Evolutionary conservation across 2,329 filamentous ascomycete genomes (phyloP), one percentile per base, ranked within the genome.

Genomic region (Pyricularia grisea): DNA sequence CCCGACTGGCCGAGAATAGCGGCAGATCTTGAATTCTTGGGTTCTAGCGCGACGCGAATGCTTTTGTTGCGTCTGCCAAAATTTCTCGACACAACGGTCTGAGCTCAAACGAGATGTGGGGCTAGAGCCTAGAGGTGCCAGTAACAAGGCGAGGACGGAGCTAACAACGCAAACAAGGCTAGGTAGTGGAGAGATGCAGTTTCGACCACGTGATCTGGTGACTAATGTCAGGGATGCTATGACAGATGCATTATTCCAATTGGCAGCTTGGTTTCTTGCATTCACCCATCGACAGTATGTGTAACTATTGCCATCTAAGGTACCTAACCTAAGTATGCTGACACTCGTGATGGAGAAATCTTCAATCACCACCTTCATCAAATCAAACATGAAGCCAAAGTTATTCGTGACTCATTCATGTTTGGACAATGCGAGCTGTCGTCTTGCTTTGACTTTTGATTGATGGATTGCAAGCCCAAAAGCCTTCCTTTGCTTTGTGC

Each of bases 61-160:
- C 58, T 61, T 61, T 61, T 28, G 58, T 61, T 61, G 58, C 58
- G 58, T 25, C 58, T 61, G 58, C 58, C 58, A 61, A 61, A 61
- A 61, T 61, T 61, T 61, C 58, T 61, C 58, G 58, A 61, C 58
- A 61, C 58, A 61, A 61, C 58, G 58, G 58, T 61, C 58, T 61
- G n/a, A 61, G 58, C 58, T 61, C 25, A 28, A 61, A 61, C 58
- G 58, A 61, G 23, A 61, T 61, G 58, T 61, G 58, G 58, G 58
- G 58, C 58, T 25, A 25, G 20, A 60, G 55, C 23, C 23, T 60
- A 60, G 1, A 61, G 42, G 4, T 55, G 20, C 42, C 42, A 55
- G 42, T 55, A 55, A 55, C 20, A 55, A 55, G 42, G 42, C 42
- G 20, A 20, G 42, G 42, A 55, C 36, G 14, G 36, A 50, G 17